Base-by-base conservation (phyloP, 1,139 yeast species). In the Candida mesenterica region DNA sequence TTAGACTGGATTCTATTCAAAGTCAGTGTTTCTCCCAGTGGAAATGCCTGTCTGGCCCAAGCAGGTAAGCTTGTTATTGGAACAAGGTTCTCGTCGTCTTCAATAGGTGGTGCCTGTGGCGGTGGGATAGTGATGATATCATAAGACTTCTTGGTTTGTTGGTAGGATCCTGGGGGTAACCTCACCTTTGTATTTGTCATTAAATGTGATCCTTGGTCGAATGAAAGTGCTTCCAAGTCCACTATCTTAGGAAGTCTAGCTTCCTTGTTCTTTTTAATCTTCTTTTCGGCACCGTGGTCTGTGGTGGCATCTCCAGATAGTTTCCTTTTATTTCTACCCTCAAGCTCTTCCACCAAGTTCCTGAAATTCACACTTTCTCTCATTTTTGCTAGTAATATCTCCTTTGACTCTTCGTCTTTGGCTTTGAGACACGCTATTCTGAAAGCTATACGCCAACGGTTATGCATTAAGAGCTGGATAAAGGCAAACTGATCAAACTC, bases 41-140 rank as follows among this genome's bases (percentile, higher is more conserved):
- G 92, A 49, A 94, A 94, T 0, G 85, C 94, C 1, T 67, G 60
- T 43, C 74, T 82, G 0, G 92, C 83, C 97, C 97, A 92, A 16
- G 63, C 71, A 0, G 98, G 98, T 26, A 94, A 58, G 2, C 71
- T 73, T 1, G 75, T 42, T 1, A 87, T 78, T 1, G 78, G 64
- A 2, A 88, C 79, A 9, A 86, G 59, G 5, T 67, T 59, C 34
- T 76, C 80, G 26, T 67, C 65, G 2, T 48, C 49, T n/a, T 65
- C 65, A 2, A 44, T 28, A 0, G 95, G 92, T 0, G 94, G 81
- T 1, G 56, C 43, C 1, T 43, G 43, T 2, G 72, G 70, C 1
- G 76, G 62, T 0, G 98, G 98, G 3, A 94, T 78, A 42, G 82
- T 88, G 32, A 89, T 85, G 48, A 87, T 92, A 56, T 92, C 97